Conservation (phyloP, 805 yeast genomes). For the Cyberlindnera maclurae region DNA sequence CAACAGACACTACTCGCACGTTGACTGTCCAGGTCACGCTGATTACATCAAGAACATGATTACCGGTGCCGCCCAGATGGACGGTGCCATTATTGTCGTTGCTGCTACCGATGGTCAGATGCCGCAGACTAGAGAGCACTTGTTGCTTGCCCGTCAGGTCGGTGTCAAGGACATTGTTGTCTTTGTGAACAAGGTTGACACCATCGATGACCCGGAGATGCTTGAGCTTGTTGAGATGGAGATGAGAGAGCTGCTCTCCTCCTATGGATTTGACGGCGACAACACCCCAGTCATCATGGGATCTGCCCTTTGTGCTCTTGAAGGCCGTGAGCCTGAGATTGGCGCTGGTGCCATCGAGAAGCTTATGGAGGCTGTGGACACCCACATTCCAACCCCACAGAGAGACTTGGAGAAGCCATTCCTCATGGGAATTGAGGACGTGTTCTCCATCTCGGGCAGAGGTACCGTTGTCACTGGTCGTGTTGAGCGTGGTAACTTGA, state of each 20-base stretch:
- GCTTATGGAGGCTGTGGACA: constrained; percentile 88
- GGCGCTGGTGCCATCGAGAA: constrained; percentile 80
- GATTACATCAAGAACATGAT: constrained; percentile 99
- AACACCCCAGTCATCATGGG: constrained; percentile 98
- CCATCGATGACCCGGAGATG: constrained; percentile 98
- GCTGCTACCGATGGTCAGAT: constrained; percentile 99
- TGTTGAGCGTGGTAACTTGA: constrained; percentile 95
- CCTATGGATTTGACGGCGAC: constrained; percentile 97
- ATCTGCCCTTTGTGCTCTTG: constrained; percentile 94
- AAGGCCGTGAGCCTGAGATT: constrained; percentile 81
- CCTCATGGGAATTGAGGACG: constrained; percentile 95
- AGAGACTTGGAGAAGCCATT: constrained; percentile 96
- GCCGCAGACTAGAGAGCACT: constrained; percentile 99
- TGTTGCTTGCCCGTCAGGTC: constrained; percentile 97
- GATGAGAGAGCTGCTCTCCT: constrained; percentile 90
- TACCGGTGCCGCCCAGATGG: constrained; percentile 99
- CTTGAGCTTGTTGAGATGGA: constrained; percentile 99
- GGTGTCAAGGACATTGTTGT: constrained; percentile 98
- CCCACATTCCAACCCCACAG: constrained; percentile 89
- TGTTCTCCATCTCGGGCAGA: constrained; percentile 98
- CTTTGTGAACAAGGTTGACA: constrained; percentile 95
- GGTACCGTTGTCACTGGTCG: constrained; percentile 99
- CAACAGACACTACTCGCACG: constrained; percentile 94
- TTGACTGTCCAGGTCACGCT: constrained; percentile 98
- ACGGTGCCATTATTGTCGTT: constrained; percentile 98